Conservation (phyloP, 2,329 filamentous ascomycete species). For the Colletotrichum tabaci region DNA sequence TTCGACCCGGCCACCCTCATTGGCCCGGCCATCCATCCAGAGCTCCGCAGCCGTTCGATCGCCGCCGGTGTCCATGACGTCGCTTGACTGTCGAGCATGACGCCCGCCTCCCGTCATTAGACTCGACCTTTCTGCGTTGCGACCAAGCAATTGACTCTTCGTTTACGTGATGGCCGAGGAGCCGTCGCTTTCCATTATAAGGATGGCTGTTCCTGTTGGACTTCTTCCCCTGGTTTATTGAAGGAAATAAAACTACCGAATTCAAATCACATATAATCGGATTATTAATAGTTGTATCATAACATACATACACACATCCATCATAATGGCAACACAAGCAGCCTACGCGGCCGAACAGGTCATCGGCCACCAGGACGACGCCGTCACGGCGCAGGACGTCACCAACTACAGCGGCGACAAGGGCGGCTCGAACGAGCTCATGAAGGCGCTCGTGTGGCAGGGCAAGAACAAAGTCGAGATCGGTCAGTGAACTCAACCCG, state of each 20-base stretch:
- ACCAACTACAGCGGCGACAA: conserved; percentile 66
- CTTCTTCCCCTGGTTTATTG: not conserved
- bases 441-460: conserved; percentile 88
- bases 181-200: not conserved
- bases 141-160: not conserved
- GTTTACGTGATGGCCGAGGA: not conserved
- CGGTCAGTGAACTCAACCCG: conserved; percentile 53
- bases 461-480: conserved; percentile 85
- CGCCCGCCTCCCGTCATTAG: conserved; percentile 34
- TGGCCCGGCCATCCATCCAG: conserved; percentile 4
- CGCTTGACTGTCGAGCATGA: conserved; percentile 30
- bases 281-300: not conserved
- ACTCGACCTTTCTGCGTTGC: not conserved
- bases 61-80: conserved; percentile 33
- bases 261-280: not conserved
- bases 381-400: conserved; percentile 78
- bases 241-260: not conserved
- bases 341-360: conserved; percentile 77
- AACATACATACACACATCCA: not conserved
- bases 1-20: conserved; percentile 18
- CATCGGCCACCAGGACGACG: conserved; percentile 77
- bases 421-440: conserved; percentile 70
- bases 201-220: not conserved
- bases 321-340: conserved; percentile 73
- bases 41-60: conserved; percentile 24